Evolutionary conservation across 768 basidiomycete genomes (phyloP), one percentile per base, ranked within the genome.

Genomic region (Floccularia luteovirens): DNA sequence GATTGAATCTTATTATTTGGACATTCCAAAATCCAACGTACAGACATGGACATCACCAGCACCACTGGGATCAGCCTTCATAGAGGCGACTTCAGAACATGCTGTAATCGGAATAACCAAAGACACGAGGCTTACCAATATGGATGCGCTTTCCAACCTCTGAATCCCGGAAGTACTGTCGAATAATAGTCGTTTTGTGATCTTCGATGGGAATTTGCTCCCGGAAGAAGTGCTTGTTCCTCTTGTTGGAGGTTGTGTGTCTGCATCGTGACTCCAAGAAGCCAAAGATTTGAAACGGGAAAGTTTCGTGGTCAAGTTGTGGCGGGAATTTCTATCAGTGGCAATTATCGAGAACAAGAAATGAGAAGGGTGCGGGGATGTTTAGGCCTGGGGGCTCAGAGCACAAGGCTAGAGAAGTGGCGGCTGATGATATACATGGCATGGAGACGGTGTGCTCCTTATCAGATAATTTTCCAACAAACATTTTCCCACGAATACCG

Each of bases 51-150:
- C 38, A 77, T 71, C 8, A 70, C 58, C 27, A 89, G 57, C 4
- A 78, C 78, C 31, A 87, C 77, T 2, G 86, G 85, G 32, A 84
- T 76, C 30, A 87, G 63, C 83, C 85, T 86, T 44, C 7, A 17
- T 14, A 20, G 36, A 12, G 11, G 43, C n/a, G n/a, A n/a, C n/a
- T n/a, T n/a, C n/a, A n/a, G n/a, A n/a, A n/a, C n/a, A n/a, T 19
- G 24, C 40, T 20, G 38, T 45, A 31, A 46, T 34, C 28, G 44
- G 24, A 47, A 35, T 35, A 42, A 14, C 16, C 30, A 17, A 21
- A 3, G 31, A 14, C n/a, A 38, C 22, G 14, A 27, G 17, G 27
- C 61, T 38, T 37, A 72, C 72, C 72, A 74, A 48, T 60, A 67
- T 10, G 72, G 70, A 45, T 63, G 60, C 2, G 72, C 61, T 39